Conservation (phyloP, 805 yeast genomes). For the Lachancea sp. region DNA sequence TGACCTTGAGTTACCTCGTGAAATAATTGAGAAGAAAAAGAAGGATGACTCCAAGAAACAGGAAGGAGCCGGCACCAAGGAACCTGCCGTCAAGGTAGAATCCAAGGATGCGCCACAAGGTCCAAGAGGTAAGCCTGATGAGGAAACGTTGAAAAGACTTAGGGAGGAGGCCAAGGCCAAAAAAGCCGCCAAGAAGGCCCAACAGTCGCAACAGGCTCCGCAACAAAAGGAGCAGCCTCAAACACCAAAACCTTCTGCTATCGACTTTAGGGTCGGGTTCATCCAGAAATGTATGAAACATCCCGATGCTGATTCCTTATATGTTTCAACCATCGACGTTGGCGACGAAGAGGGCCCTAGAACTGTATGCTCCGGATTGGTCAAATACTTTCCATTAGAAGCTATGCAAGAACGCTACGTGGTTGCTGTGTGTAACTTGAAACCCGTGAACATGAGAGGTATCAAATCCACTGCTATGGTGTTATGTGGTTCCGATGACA, state of each 20-base stretch:
- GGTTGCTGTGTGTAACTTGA: constrained; percentile 88
- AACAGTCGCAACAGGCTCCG: constrained; percentile 39
- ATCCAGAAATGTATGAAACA: constrained; percentile 94
- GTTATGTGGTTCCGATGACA: constrained; percentile 77
- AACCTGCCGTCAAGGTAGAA: constrained; percentile 14
- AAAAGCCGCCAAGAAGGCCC: constrained; percentile 52
- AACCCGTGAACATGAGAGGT: constrained; percentile 98
- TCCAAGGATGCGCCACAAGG: constrained; percentile 29
- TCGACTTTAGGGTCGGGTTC: constrained; percentile 93
- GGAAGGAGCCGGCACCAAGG: constrained; percentile 18
- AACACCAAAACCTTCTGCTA: constrained; percentile 73
- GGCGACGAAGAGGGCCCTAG: constrained; percentile 98
- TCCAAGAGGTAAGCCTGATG: constrained; percentile 43
- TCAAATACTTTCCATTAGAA: constrained; percentile 80
- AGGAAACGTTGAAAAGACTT: constrained; percentile 40
- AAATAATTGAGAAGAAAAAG: constrained; percentile 53
- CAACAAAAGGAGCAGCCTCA: constrained; percentile 38
- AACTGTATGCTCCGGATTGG: constrained; percentile 96
- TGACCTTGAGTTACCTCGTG: constrained; percentile 65
- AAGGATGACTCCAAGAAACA: constrained; percentile 38
- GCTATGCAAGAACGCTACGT: constrained; percentile 93
- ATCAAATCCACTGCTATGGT: constrained; percentile 95
- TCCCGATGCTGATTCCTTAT: constrained; percentile 95
- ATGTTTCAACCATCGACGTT: constrained; percentile 92
- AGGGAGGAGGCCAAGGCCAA: constrained; percentile 54